Evolutionary conservation across 192 early-diverging fungal genomes (phyloP).

Genomic region (Dimargaris verticillata): DNA sequence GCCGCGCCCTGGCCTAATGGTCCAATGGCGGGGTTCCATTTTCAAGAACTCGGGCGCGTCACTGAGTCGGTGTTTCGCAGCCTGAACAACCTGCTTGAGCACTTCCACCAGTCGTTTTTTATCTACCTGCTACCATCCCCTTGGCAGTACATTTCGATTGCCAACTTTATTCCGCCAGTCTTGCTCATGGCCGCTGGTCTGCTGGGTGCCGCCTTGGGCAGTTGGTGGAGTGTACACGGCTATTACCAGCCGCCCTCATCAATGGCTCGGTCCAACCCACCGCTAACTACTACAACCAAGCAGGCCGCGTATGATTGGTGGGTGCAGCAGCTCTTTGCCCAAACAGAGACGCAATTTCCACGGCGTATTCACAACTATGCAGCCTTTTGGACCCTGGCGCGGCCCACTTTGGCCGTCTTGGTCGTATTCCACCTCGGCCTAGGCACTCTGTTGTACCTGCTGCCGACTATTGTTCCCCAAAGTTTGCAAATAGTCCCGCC

Average conservation of each 20-base stretch:
- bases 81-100: conserved; percentile 82
- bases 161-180: conserved; percentile 74
- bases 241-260: conserved; percentile 18
- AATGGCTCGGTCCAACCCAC: too few relatives aligned
- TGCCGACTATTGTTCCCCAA: conserved; percentile 21
- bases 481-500: conserved; percentile 14
- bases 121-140: conserved; percentile 84
- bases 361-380: conserved; percentile 14
- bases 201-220: conserved; percentile 43
- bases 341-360: conserved; percentile 21
- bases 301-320: too few relatives aligned
- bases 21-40: too few relatives aligned
- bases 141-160: conserved; percentile 66
- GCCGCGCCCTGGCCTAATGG: too few relatives aligned
- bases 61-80: conserved; percentile 70
- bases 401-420: conserved; percentile 13
- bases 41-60: conserved; percentile 26
- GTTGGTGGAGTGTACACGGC: conserved; percentile 28
- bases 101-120: conserved; percentile 92
- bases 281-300: too few relatives aligned
- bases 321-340: conserved; percentile 21
- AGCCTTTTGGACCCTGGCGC: conserved; percentile 7
- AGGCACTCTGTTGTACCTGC: conserved; percentile 23
- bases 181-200: conserved; percentile 59
- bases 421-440: conserved; percentile 16